Conservation (phyloP, 1,139 yeast genomes). For the Arxiozyma bovina region DNA sequence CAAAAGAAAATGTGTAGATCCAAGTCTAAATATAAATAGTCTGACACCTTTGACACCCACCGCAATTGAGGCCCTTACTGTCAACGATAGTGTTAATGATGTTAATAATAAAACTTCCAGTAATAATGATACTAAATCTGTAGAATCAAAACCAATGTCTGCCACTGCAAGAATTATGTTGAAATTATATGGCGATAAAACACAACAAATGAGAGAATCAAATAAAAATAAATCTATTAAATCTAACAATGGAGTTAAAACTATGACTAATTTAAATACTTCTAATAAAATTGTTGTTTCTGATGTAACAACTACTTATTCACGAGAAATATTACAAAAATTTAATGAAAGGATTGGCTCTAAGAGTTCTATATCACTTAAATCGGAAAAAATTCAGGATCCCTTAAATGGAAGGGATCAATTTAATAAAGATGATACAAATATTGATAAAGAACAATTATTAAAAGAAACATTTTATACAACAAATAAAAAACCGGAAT, state of each 20-base stretch:
- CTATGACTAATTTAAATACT: background rate
- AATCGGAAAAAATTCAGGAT: background rate
- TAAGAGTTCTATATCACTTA: background rate
- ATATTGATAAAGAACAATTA: background rate
- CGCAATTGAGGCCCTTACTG: background rate
- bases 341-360: background rate
- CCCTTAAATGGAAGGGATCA: background rate
- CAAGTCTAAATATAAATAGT: slow-evolving; percentile 1
- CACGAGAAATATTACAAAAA: background rate
- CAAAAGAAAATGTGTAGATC: slow-evolving; percentile 21
- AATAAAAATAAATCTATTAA: slow-evolving; percentile 2
- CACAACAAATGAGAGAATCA: slow-evolving; percentile 8
- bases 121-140: background rate
- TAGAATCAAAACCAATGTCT: slow-evolving; percentile 7
- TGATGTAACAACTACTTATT: too few species aligned
- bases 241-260: background rate
- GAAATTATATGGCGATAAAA: slow-evolving; percentile 12
- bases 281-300: background rate
- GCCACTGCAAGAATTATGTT: slow-evolving; percentile 17
- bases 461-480: background rate
- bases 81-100: background rate
- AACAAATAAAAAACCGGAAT: background rate
- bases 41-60: slow-evolving; percentile 3
- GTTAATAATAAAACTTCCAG: background rate
- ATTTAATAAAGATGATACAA: background rate